Base-by-base conservation (phyloP, 2,329 filamentous ascomycete genomes). In the Colletotrichum navitas region DNA sequence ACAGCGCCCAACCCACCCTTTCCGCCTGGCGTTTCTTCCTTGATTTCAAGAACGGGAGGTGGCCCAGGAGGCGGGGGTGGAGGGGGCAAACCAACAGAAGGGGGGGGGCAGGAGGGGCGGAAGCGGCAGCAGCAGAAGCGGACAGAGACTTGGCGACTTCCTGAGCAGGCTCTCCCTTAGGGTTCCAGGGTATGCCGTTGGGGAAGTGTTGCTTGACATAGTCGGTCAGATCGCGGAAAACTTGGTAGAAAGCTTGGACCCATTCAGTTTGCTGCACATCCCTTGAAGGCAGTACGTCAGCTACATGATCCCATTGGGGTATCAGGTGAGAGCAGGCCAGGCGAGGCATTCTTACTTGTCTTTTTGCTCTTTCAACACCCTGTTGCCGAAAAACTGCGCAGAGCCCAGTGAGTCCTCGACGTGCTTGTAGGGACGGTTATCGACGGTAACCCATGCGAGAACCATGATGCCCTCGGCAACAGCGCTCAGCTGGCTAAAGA, bases 351-450 rank as follows among this genome's bases (percentile, higher is more conserved):
- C 81, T 45, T 76, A 85, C 85, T 87, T 89, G 63, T 90, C 95
- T 83, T 97, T 98, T 81, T 93, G 91, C 77, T 97, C 93, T 83
- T 94, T 97, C 76, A 98, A 85, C 47, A 99, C 93, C 76, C 95
- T 91, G 85, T 99, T 98, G 43, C 96, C 96, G 77, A 94, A 98
- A 84, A 97, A 97, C 80, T 98, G 92, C 51, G 95, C 94, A 62
- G 94, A 92, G 39, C 92, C 91, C 26, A 97, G 86, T 71, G 92
- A 92, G 76, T 97, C 95, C 58, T 91, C 91, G 58, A 98, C 92
- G 77, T 95, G 93, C 78, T 96, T 95, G 74, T 89, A 91, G 2
- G 96, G 96, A 79, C 94, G 94, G 74, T 85, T 88, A 63, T 97
- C 93, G 60, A 96, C 89, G 0, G 92, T 93, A 69, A 98, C 93